Percentiles rank a stretch among this genome's conserved stretches.
Conservation (phyloP, 352 stramenopile genomes). For the Globisporangium abappressorium region DNA sequence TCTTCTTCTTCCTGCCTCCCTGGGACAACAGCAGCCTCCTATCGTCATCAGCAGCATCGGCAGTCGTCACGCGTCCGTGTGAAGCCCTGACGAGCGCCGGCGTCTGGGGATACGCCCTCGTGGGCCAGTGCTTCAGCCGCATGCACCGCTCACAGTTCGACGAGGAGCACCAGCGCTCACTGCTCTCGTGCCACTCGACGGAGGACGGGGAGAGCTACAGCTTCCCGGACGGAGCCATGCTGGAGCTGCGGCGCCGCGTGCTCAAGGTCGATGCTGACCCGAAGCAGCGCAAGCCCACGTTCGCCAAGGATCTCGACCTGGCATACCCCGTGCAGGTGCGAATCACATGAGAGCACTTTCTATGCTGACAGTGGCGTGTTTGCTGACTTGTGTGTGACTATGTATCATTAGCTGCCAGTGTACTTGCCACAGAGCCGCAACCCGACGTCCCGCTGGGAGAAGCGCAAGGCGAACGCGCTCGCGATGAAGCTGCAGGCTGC, state of each 20-base stretch:
- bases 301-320: constrained; percentile 21
- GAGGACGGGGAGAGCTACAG: constrained; percentile 25
- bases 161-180: constrained; percentile 64
- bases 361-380: background rate
- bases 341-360: background rate
- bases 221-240: constrained; percentile 55
- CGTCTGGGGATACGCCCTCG: constrained; percentile 24
- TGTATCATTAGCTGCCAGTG: background rate
- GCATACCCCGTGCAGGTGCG: constrained; percentile 14
- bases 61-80: constrained; percentile 17
- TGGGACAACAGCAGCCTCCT: constrained; percentile 16
- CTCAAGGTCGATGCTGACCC: constrained; percentile 40
- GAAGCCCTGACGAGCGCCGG: constrained; percentile 16
- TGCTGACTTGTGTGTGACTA: background rate
- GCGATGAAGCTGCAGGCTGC: constrained; percentile 16
- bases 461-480: constrained; percentile 34
- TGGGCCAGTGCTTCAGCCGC: constrained; percentile 57
- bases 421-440: constrained; percentile 5
- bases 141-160: constrained; percentile 60
- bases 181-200: constrained; percentile 50
- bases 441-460: constrained; percentile 29
- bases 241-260: constrained; percentile 65
- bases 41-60: constrained; percentile 20
- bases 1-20: constrained; percentile 6
- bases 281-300: constrained; percentile 25